Base-by-base conservation (phyloP, 345 rosid genomes). In the Adansonia digitata region DNA sequence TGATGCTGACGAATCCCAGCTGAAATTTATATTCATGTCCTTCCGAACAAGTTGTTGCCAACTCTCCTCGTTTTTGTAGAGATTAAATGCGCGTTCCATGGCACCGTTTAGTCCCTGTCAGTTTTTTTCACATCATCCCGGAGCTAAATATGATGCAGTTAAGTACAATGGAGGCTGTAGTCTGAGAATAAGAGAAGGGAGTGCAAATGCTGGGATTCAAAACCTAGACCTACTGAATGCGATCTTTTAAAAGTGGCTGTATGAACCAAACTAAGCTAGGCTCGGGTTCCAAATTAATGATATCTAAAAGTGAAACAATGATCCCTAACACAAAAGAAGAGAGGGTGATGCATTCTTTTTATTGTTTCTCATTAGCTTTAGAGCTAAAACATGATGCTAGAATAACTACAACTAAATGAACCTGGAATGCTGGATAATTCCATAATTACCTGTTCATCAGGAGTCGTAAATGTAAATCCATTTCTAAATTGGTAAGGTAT, bases 1-100 rank as follows among this genome's bases (percentile, higher is more conserved):
- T 31, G 86, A 66, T 5, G 98, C 92, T 0, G 98, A 92, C 75
- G 87, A 69, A 57, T 82, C 88, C 99, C 99, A 92, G 77, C 99
- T 89, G 77, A 90, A 94, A 80, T 94, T 96, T 66, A 91, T 81
- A 42, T 40, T 81, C 99, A 94, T 94, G 81, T 76, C 93, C 85
- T 89, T 94, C 69, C 64, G 82, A 61, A 89, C 81, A 20, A 92
- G 97, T 80, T 84, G 78, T 70, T 75, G 78, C 99, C 99, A 94
- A 55, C 79, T 82, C 78, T 84, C 85, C 18, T 85, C 65, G 10
- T 77, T 85, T 81, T 88, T 35, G 85, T 83, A 91, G 79, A 84
- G 91, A 64, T 77, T 82, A 62, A 90, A 81, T 57, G 98, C 94
- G 8, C 97, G 88, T 37, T 89, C 96, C 83, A 94, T 74, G 5